Percentiles rank a stretch among this genome's conserved stretches.
Conservation (phyloP, 2,329 filamentous ascomycete species). For the Verticillium tricorpus region DNA sequence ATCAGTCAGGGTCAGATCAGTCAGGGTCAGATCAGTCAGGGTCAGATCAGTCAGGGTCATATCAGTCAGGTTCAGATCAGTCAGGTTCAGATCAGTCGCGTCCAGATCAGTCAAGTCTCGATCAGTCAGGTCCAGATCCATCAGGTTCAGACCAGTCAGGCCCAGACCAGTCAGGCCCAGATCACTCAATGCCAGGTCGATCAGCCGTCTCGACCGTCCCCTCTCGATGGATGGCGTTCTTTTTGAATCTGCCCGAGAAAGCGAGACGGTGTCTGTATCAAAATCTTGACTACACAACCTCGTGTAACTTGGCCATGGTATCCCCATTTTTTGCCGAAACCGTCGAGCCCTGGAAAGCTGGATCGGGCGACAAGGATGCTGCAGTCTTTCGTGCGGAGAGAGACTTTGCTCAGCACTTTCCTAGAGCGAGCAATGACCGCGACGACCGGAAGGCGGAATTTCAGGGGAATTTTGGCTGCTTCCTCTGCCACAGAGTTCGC, state of each 20-base stretch:
- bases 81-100: no score
- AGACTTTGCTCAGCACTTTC: slow-evolving; percentile 34
- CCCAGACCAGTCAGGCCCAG: neutral
- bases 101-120: no score
- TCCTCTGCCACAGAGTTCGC: slow-evolving; percentile 34
- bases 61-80: no score
- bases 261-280: neutral
- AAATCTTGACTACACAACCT: neutral
- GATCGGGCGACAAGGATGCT: slow-evolving; percentile 28
- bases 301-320: neutral
- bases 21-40: no score
- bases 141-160: no score
- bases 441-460: slow-evolving; percentile 36
- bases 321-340: neutral
- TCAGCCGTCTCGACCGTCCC: neutral
- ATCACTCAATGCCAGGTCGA: no score
- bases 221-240: neutral
- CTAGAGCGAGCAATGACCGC: slow-evolving; percentile 27
- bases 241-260: neutral
- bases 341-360: slow-evolving; percentile 14
- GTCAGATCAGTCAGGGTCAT: no score
- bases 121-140: no score
- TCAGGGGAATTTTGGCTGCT: slow-evolving; percentile 16
- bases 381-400: slow-evolving; percentile 37
- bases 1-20: no score